Evolutionary conservation across 306 rosid species (phyloP).

Genomic region (Lathyrus aphaca): DNA sequence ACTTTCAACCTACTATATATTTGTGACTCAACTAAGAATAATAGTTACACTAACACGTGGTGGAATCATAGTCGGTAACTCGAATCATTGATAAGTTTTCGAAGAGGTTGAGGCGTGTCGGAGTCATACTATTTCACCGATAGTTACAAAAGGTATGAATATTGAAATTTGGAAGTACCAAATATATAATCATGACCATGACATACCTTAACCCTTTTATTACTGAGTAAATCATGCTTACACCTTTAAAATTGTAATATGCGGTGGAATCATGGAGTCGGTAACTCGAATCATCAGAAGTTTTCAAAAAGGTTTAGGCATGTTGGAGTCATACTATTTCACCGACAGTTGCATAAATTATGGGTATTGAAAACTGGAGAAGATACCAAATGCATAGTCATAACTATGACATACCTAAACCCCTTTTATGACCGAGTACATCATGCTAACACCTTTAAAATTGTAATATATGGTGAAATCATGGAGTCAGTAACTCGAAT

Average conservation of each 20-base stretch:
- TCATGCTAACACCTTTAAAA: not conserved
- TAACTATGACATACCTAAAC: conserved; percentile 41
- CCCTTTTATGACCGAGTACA: conserved; percentile 28
- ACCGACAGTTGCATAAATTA: conserved; percentile 13
- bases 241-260: too few species aligned
- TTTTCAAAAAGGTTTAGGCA: conserved; percentile 36
- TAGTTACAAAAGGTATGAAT: not conserved
- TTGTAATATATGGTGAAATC: not conserved
- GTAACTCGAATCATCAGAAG: conserved; percentile 24
- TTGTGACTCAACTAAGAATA: too few species aligned
- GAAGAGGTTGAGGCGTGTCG: too few species aligned
- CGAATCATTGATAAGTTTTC: too few species aligned
- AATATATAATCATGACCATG: conserved; percentile 43
- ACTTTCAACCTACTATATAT: too few species aligned
- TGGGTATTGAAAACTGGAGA: not conserved
- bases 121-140: not conserved
- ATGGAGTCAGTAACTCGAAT: conserved; percentile 10
- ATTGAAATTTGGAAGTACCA: conserved; percentile 30
- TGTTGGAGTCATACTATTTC: conserved; percentile 39
- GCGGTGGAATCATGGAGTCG: not conserved
- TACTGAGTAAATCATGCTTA: not conserved
- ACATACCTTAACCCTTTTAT: conserved; percentile 37
- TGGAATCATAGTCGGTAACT: too few species aligned
- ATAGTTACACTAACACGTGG: too few species aligned
- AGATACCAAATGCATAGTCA: conserved; percentile 46